These are phyloP conservation scores for Globisporangium okanoganense DNA, from an alignment of 352 stramenopile genomes.

Conservation along the genomic window DNA sequence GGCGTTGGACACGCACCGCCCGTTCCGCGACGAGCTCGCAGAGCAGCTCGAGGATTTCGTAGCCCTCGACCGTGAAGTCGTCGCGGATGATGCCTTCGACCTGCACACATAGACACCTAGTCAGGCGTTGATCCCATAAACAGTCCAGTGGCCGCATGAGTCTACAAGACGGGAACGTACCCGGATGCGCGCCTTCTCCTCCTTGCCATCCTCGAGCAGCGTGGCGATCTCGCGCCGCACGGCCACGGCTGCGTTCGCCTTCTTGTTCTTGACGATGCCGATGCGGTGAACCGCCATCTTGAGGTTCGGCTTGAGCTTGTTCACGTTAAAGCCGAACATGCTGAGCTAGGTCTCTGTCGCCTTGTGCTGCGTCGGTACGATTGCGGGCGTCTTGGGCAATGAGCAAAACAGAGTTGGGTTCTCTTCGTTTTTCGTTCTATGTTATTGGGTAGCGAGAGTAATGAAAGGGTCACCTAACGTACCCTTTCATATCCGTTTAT, in stretches of 20 bases:
- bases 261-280: slow-evolving; percentile 91
- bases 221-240: slow-evolving; percentile 73
- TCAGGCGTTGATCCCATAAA: background rate
- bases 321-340: slow-evolving; percentile 90
- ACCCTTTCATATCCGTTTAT: background rate
- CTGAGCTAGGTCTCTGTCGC: background rate
- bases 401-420: background rate
- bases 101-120: slow-evolving; percentile 21
- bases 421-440: background rate
- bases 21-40: slow-evolving; percentile 93
- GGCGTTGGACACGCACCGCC: slow-evolving; percentile 39
- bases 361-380: too few species aligned
- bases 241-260: slow-evolving; percentile 72
- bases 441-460: background rate
- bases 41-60: slow-evolving; percentile 93
- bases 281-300: slow-evolving; percentile 93
- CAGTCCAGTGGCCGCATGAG: background rate
- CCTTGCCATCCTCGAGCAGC: slow-evolving; percentile 84
- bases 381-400: slow-evolving; percentile 1
- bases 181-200: slow-evolving; percentile 93
- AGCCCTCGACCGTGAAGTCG: slow-evolving; percentile 95
- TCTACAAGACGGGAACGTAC: slow-evolving; percentile 39
- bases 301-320: slow-evolving; percentile 91
- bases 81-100: slow-evolving; percentile 93
- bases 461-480: background rate